Percentiles rank a stretch among this genome's conserved stretches.
phyloP scores from a whole-genome alignment of 2,329 filamentous ascomycete species.

The Pseudogymnoascus sp. region DNA sequence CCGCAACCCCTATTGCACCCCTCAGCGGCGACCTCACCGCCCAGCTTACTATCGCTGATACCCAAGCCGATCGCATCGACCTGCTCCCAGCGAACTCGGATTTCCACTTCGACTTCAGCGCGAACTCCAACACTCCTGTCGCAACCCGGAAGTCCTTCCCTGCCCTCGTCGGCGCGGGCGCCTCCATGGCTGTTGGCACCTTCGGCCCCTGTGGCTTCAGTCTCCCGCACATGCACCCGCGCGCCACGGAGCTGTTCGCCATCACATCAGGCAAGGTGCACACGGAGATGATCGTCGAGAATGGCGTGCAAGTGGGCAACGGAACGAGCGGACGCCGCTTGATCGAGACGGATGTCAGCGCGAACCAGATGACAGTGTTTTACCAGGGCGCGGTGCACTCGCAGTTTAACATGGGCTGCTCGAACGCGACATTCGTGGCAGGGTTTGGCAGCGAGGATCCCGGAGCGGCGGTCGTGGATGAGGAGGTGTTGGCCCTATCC shows the following conservation, averaged over 20 bases:
- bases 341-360: conserved; percentile 33
- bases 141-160: conserved; percentile 36
- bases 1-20: conserved; percentile 26
- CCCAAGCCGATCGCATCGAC: conserved; percentile 36
- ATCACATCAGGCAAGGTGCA: conserved; percentile 39
- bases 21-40: conserved; percentile 33
- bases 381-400: conserved; percentile 46
- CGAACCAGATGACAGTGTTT: conserved; percentile 45
- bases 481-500: conserved; percentile 41
- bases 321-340: conserved; percentile 33
- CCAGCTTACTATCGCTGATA: conserved; percentile 33
- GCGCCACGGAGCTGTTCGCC: conserved; percentile 42
- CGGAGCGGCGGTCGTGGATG: conserved; percentile 40
- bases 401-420: conserved; percentile 48
- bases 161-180: conserved; percentile 37
- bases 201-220: conserved; percentile 45
- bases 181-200: conserved; percentile 39
- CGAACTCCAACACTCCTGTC: conserved; percentile 43
- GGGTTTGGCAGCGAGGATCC: conserved; percentile 43
- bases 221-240: conserved; percentile 41
- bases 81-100: conserved; percentile 34
- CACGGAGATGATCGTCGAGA: conserved; percentile 44
- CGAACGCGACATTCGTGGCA: conserved; percentile 41
- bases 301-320: conserved; percentile 37
- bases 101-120: conserved; percentile 45